A percentile compares a stretch with the other conserved stretches of the same genome.
These are phyloP conservation scores for Clarkia xantiana DNA, from an alignment of 345 rosid genomes.

Conservation along the genomic window DNA sequence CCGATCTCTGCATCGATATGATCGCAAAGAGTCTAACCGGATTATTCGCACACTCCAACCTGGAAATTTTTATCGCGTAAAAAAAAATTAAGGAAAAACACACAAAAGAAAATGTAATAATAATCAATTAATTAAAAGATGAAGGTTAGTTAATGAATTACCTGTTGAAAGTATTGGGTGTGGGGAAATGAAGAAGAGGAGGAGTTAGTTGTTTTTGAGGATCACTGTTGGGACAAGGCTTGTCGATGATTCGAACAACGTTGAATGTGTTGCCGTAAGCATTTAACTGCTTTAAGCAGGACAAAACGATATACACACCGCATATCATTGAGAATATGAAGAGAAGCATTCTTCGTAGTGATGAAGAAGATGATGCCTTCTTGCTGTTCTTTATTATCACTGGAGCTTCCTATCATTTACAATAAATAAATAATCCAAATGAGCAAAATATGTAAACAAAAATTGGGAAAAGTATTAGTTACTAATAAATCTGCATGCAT, in stretches of 20 bases:
- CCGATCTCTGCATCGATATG: conserved; percentile 92
- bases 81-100: neutral
- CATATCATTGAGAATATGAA: conserved; percentile 55
- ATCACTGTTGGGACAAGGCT: conserved; percentile 14
- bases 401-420: conserved; percentile 34
- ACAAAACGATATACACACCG: conserved; percentile 49
- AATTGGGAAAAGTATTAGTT: neutral
- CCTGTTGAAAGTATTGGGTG: conserved; percentile 74
- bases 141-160: conserved; percentile 16
- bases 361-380: conserved; percentile 49
- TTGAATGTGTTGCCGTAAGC: conserved; percentile 19
- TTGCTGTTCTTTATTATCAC: conserved; percentile 50
- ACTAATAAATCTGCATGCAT: neutral
- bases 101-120: conserved; percentile 1
- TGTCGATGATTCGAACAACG: conserved; percentile 30
- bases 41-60: conserved; percentile 64
- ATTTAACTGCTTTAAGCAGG: conserved; percentile 60
- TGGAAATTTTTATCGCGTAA: conserved; percentile 13
- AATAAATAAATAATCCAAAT: conserved; percentile 5
- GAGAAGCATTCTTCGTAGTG: conserved; percentile 57
- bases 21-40: conserved; percentile 80
- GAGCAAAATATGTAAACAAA: neutral
- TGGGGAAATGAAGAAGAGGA: conserved; percentile 56
- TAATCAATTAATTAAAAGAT: neutral
- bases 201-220: conserved; percentile 10